Evolutionary conservation across 169 alveolate genomes (phyloP).

Genomic region (Plasmodium falciparum): DNA sequence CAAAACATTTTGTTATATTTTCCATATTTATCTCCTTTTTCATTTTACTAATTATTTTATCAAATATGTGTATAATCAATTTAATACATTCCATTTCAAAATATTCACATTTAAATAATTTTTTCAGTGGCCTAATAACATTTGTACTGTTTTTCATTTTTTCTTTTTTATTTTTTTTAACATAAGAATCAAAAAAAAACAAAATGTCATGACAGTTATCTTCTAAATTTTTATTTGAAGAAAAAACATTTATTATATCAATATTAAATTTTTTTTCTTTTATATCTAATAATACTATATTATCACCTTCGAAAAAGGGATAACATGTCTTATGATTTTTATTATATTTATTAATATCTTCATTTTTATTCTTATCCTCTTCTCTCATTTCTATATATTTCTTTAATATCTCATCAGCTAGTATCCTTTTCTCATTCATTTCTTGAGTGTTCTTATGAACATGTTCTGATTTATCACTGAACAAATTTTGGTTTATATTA

Average conservation of each 20-base stretch:
- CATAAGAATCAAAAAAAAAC: constrained; percentile 64
- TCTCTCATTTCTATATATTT: constrained; percentile 19
- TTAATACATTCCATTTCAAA: constrained; percentile 35
- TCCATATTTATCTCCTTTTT: constrained; percentile 38
- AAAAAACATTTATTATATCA: constrained; percentile 35
- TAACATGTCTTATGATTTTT: not conserved
- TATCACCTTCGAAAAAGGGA: not conserved
- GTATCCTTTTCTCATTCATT: no score
- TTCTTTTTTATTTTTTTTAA: constrained; percentile 40
- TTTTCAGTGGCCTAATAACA: constrained; percentile 6
- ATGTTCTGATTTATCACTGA: not conserved
- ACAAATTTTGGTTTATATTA: not conserved
- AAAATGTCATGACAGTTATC: constrained; percentile 34
- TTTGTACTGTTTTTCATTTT: constrained; percentile 11
- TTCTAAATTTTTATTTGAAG: constrained; percentile 5
- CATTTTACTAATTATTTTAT: constrained; percentile 24
- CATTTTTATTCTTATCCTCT: constrained; percentile 25
- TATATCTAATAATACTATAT: constrained; percentile 10
- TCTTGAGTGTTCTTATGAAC: not conserved
- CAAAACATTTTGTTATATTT: constrained; percentile 20
- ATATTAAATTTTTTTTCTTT: constrained; percentile 46
- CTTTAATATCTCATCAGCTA: constrained; percentile 33
- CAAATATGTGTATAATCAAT: constrained; percentile 31
- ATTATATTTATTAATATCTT: not conserved
- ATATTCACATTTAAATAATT: constrained; percentile 54